Conservation (phyloP, 78 protist genomes). For the Isochrysis galbana region DNA sequence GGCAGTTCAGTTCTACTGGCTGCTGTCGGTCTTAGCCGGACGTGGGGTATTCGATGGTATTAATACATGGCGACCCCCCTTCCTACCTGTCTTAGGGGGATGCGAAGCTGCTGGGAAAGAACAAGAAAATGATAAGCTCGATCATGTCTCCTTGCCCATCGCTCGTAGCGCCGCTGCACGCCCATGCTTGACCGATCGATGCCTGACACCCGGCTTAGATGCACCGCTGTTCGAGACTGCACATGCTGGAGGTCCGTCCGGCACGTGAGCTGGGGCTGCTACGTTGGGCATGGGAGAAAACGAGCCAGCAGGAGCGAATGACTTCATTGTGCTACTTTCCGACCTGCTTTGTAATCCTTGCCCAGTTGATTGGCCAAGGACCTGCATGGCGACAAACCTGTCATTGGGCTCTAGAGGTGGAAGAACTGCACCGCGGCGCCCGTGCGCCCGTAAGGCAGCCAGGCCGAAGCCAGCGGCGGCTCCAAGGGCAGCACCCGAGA, state of each 20-base stretch:
- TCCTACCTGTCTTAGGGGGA: too few species aligned
- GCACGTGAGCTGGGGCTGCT: not conserved
- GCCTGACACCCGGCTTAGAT: not conserved
- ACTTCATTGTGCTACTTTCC: not conserved
- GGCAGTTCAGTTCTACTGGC: too few species aligned
- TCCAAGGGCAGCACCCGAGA: not conserved
- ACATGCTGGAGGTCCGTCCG: not conserved
- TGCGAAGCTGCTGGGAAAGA: too few species aligned
- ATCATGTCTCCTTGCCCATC: not conserved
- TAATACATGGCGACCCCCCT: too few species aligned
- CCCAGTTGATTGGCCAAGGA: not conserved
- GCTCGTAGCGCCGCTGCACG: not conserved
- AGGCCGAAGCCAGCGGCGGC: not conserved
- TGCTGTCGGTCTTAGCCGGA: too few species aligned
- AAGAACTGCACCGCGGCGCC: not conserved
- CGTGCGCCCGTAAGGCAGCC: not conserved
- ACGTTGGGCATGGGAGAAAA: not conserved
- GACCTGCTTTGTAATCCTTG: not conserved
- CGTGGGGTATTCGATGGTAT: too few species aligned
- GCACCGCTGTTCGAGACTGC: not conserved
- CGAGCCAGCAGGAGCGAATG: not conserved
- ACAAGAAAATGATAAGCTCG: too few species aligned
- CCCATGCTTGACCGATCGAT: not conserved
- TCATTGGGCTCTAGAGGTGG: not conserved
- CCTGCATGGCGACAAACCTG: not conserved